Base-by-base conservation (phyloP, 2,329 filamentous ascomycete species). In the Hortaea sp. region DNA sequence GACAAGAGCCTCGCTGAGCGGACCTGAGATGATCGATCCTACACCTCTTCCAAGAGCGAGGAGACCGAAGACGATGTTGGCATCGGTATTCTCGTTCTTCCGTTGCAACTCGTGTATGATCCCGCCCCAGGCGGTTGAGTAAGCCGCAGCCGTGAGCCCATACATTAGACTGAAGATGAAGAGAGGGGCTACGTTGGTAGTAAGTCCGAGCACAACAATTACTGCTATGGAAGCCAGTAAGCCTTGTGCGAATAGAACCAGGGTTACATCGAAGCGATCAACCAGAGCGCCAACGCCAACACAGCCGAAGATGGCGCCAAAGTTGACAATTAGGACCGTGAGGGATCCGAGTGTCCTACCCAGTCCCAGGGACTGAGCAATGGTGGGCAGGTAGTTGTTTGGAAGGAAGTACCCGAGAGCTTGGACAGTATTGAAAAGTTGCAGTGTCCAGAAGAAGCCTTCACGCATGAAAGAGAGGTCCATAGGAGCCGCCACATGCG, bases 1-100 rank as follows among this genome's bases (percentile, higher is more conserved):
- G 10, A 39, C 13, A 7, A 39, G 20, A 7, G 37, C 37, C 7
- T 7, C 37, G 37, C 37, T 39, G 10, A 77, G 58, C 0, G 75
- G 74, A 3, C 75, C 74, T 49, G 66, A 69, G n/a, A 70, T 67
- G 9, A 78, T 60, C 53, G 72, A 73, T 3, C 73, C 74, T 27
- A 77, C 64, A 0, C 74, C 74, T 43, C 71, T 69, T 0, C 73
- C 74, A 12, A 69, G 69, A 5, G 69, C 68, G 42, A 77, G 57
- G 20, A 70, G 65, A 0, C 68, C 68, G 48, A 76, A 71, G 0
- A 75, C 64, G 48, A 76, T 67, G 1, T 70, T 69, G 2, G 69
- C 60, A 44, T 76, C 73, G 0, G 65, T 59, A 10, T 12, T 39
- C 10, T 12, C 37, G 20, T 20, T 27, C 10, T 10, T n/a, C 37